phyloP scores from a whole-genome alignment of 768 basidiomycete genomes.

The Pisolithus microcarpus region DNA sequence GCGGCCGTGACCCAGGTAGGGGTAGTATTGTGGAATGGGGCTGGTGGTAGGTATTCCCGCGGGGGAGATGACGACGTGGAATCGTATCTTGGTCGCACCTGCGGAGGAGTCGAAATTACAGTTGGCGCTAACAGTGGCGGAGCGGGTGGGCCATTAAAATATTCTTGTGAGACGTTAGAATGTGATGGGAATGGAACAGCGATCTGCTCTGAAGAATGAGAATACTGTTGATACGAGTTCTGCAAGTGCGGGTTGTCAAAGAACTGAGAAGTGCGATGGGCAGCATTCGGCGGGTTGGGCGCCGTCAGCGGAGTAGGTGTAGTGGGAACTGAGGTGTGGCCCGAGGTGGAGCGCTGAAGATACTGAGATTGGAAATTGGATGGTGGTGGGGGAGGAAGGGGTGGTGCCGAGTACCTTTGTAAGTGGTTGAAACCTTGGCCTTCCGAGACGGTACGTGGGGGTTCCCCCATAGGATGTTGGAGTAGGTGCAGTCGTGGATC shows the following conservation, averaged over 20 bases:
- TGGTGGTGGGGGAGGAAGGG: constrained; percentile 13
- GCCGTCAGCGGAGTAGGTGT: constrained; percentile 4
- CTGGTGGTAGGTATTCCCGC: constrained; percentile 10
- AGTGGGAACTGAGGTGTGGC: constrained; percentile 8
- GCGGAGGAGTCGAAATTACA: constrained; percentile 19
- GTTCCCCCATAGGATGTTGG: constrained; percentile 32
- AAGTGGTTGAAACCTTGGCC: constrained; percentile 25
- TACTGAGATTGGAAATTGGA: constrained; percentile 15
- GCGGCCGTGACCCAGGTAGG: constrained; percentile 22
- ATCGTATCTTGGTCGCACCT: constrained; percentile 14
- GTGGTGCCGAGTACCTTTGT: constrained; percentile 36
- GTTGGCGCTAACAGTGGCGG: constrained; percentile 8
- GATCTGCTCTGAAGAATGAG: constrained; percentile 15
- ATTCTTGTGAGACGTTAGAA: constrained; percentile 17
- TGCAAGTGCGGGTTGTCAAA: constrained; percentile 21
- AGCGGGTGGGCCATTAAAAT: constrained; percentile 8
- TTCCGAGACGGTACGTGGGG: constrained; percentile 30
- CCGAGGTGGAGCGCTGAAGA: constrained; percentile 10
- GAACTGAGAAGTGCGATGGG: constrained; percentile 22
- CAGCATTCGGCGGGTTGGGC: constrained; percentile 9
- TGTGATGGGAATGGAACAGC: constrained; percentile 17
- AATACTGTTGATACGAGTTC: constrained; percentile 18
- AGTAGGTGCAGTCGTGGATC: constrained; percentile 30
- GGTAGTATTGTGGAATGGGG: constrained; percentile 1
- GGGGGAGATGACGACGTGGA: constrained; percentile 20